Evolutionary conservation across 768 basidiomycete genomes (phyloP).

Genomic region (Boletus patriciae): DNA sequence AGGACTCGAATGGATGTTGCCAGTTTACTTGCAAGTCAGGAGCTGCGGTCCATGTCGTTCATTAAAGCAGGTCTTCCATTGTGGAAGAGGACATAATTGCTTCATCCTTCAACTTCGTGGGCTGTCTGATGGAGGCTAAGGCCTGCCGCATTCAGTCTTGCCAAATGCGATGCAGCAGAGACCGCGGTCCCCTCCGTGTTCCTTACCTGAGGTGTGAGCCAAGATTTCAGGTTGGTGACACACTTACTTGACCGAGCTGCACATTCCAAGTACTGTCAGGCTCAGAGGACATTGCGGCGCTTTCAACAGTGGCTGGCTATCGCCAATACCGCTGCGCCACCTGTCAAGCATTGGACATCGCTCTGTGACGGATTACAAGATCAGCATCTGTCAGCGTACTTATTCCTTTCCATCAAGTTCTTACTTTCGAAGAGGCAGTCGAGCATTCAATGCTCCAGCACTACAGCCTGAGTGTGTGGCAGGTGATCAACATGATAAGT

Average conservation of each 20-base stretch:
- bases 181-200: no score
- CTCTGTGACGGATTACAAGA: background rate
- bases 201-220: no score
- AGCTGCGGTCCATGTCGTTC: background rate
- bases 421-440: background rate
- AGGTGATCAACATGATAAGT: no score
- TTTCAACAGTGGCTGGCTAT: no score
- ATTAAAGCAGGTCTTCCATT: background rate
- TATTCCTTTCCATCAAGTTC: background rate
- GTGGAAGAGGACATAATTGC: background rate
- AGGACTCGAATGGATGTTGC: background rate
- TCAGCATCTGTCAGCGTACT: background rate
- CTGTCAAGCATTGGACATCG: no score
- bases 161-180: background rate
- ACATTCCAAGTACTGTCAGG: no score
- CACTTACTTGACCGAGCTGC: no score
- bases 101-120: background rate
- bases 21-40: background rate
- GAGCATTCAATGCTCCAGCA: no score
- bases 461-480: no score
- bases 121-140: background rate
- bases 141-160: background rate
- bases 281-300: no score
- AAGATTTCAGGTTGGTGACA: no score
- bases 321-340: no score